Conservation (phyloP, 805 yeast species). For the Sugiyamaella mastotermitis region DNA sequence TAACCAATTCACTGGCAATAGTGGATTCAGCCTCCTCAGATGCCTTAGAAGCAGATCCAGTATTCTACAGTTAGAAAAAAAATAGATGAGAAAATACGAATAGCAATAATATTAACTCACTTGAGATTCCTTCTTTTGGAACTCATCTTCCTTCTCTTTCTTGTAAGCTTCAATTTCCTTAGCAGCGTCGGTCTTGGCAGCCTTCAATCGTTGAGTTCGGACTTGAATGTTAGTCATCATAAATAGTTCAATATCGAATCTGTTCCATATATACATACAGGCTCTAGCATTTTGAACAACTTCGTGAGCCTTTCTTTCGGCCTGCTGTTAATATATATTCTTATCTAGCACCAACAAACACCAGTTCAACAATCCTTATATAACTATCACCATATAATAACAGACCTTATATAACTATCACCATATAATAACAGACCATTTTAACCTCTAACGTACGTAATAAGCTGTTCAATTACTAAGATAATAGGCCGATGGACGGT, state of each 20-base stretch:
- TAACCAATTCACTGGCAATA: slow-evolving; percentile 63
- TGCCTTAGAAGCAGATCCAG: slow-evolving; percentile 68
- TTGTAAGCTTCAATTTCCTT: slow-evolving; percentile 83
- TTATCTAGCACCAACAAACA: too few species aligned
- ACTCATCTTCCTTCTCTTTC: slow-evolving; percentile 73
- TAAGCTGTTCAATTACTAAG: too few species aligned
- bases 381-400: too few species aligned
- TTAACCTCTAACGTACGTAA: too few species aligned
- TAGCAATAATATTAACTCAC: slow-evolving; percentile 24
- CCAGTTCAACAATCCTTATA: too few species aligned
- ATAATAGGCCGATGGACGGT: too few species aligned
- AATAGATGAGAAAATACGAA: not conserved
- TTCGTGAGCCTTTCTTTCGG: slow-evolving; percentile 96
- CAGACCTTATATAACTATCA: too few species aligned
- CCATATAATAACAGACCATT: too few species aligned
- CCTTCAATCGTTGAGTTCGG: slow-evolving; percentile 83
- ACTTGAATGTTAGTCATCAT: slow-evolving; percentile 32
- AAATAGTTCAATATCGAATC: not conserved
- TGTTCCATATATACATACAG: slow-evolving; percentile 40
- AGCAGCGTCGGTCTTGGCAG: slow-evolving; percentile 91
- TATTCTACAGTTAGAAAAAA: slow-evolving; percentile 36
- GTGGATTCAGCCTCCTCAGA: slow-evolving; percentile 73
- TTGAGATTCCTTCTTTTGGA: slow-evolving; percentile 62
- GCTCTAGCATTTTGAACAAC: slow-evolving; percentile 90
- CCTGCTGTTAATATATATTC: too few species aligned